Percentiles rank a stretch among this genome's conserved stretches.
Conservation (phyloP, 306 rosid genomes). For the Canavalia gladiata region DNA sequence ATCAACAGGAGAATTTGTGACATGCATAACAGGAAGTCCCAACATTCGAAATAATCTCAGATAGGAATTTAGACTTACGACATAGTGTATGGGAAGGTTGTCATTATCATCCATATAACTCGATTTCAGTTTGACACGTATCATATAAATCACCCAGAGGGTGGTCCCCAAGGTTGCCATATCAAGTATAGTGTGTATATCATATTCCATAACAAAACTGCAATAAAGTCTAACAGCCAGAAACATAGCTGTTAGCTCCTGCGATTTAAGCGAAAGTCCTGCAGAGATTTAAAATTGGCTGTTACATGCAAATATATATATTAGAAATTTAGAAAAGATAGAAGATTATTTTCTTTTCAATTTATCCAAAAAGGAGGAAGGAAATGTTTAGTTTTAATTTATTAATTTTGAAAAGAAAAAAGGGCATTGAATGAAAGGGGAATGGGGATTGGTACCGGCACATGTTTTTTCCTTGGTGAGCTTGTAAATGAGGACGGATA, state of each 20-base stretch:
- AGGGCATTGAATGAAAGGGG: background rate
- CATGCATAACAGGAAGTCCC: conserved; percentile 9
- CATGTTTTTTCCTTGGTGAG: conserved; percentile 77
- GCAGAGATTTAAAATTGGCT: conserved; percentile 29
- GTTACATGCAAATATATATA: background rate
- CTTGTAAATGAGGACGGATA: conserved; percentile 71
- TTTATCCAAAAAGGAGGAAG: too few species aligned
- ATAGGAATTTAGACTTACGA: conserved; percentile 55
- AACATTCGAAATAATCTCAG: background rate
- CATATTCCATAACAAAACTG: conserved; percentile 87
- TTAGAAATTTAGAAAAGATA: background rate
- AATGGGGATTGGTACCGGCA: conserved; percentile 51
- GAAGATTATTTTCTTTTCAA: background rate
- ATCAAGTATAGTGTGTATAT: conserved; percentile 81
- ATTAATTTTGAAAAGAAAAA: background rate
- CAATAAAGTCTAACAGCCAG: conserved; percentile 77
- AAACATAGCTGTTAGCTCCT: conserved; percentile 80
- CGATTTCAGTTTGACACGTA: conserved; percentile 67
- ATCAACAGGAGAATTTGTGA: background rate
- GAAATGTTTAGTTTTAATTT: too few species aligned
- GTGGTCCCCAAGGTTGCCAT: conserved; percentile 74
- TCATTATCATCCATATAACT: conserved; percentile 78
- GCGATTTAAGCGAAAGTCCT: conserved; percentile 86
- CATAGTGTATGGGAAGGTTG: conserved; percentile 66
- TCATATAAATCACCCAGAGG: conserved; percentile 81